Evolutionary conservation across 2,329 filamentous ascomycete genomes (phyloP).

Genomic region (Atkinsonella texensis): DNA sequence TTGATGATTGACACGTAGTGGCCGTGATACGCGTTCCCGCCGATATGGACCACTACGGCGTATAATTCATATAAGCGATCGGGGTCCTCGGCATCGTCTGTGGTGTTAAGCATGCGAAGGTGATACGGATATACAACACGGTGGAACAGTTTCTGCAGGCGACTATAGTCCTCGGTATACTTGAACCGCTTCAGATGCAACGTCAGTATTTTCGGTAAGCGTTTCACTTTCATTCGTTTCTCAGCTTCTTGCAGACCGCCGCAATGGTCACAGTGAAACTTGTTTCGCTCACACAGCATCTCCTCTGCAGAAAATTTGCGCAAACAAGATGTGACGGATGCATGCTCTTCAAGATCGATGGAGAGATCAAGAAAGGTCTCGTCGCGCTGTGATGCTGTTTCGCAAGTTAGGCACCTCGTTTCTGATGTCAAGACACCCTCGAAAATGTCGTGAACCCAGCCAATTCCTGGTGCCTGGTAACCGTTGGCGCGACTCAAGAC

Average conservation of each 20-base stretch:
- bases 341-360: slow-evolving; percentile 89
- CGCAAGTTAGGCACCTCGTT: slow-evolving; percentile 91
- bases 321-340: slow-evolving; percentile 89
- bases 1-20: slow-evolving; percentile 98
- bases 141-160: slow-evolving; percentile 92
- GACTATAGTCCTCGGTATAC: slow-evolving; percentile 90
- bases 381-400: slow-evolving; percentile 87
- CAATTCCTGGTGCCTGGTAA: slow-evolving; percentile 49
- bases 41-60: slow-evolving; percentile 93
- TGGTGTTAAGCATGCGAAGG: slow-evolving; percentile 92
- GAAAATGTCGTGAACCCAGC: slow-evolving; percentile 96
- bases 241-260: slow-evolving; percentile 94
- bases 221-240: slow-evolving; percentile 98
- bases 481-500: slow-evolving; percentile 26
- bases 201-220: slow-evolving; percentile 79
- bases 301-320: slow-evolving; percentile 96
- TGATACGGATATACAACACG: slow-evolving; percentile 96
- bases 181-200: slow-evolving; percentile 96
- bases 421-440: slow-evolving; percentile 92
- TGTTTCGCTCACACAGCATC: slow-evolving; percentile 96
- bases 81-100: slow-evolving; percentile 85
- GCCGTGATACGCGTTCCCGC: slow-evolving; percentile 90
- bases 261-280: slow-evolving; percentile 97
- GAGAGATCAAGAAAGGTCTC: slow-evolving; percentile 94
- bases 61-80: slow-evolving; percentile 94